A percentile compares a stretch with the other conserved stretches of the same genome.
These are phyloP conservation scores for Lipomyces lipofer DNA, from an alignment of 805 yeast genomes.

Conservation along the genomic window DNA sequence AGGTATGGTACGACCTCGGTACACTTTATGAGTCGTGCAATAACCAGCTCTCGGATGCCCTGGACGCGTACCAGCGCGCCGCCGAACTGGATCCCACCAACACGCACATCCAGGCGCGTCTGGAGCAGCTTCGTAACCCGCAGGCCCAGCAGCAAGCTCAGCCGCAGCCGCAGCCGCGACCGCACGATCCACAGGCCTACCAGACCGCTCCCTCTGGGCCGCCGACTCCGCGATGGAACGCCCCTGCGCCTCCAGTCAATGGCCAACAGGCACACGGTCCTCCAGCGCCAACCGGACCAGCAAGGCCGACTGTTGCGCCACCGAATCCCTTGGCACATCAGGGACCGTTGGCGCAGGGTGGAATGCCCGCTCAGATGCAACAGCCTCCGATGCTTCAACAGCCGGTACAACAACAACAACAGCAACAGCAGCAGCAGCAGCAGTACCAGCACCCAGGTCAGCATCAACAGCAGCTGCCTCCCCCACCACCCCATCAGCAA, in stretches of 20 bases:
- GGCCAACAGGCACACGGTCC: conserved; percentile 35
- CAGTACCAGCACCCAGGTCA: conserved; percentile 20
- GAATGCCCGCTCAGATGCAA: conserved; percentile 27
- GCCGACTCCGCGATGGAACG: conserved; percentile 48
- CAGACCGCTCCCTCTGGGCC: conserved; percentile 53
- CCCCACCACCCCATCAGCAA: conserved; percentile 33
- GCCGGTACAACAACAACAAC: conserved; percentile 31
- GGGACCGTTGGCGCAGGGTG: conserved; percentile 36
- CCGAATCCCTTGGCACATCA: conserved; percentile 29
- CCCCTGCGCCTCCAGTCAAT: conserved; percentile 23
- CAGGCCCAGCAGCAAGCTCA: conserved; percentile 50
- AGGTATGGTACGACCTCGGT: conserved; percentile 98
- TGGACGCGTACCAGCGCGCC: conserved; percentile 96
- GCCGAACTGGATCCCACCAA: conserved; percentile 92
- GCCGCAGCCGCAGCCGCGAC: conserved; percentile 70
- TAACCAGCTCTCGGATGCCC: conserved; percentile 90
- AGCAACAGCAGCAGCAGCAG: conserved; percentile 27
- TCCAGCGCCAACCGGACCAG: conserved; percentile 28
- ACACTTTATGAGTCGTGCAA: conserved; percentile 96
- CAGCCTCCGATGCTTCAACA: conserved; percentile 31
- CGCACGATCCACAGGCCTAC: conserved; percentile 55
- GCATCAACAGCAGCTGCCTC: conserved; percentile 15
- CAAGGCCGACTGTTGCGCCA: conserved; percentile 22
- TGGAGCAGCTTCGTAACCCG: conserved; percentile 64
- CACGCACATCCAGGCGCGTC: conserved; percentile 89